Base-by-base conservation (phyloP, 1,284 basidiomycete genomes). In the Malassezia brasiliensis region DNA sequence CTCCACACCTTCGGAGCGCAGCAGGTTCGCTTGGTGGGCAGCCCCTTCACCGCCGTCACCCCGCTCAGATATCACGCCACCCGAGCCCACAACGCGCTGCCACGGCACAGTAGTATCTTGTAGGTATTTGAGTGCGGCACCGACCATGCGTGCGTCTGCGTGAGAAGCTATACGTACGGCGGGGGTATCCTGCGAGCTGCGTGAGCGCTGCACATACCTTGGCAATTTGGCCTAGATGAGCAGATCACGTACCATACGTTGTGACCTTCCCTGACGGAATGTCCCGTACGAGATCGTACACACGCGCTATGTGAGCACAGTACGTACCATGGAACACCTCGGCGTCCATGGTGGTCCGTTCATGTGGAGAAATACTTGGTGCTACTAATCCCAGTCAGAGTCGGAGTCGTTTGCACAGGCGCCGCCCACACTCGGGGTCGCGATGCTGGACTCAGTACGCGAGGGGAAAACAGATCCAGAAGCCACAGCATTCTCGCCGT, bases 21-120 rank as follows among this genome's bases (percentile, higher is more conserved):
- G 49, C 3, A 58, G 34, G 22, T 70, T 53, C 0, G 70, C 72
- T 50, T 74, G 72, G 1, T 64, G 14, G 1, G 49, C 37, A 4
- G 70, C 70, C 3, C 64, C 72, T 2, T 55, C 41, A 1, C 70
- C 72, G 12, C 68, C 68, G 50, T 72, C 70, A 11, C 72, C 72
- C n/a, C 72, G 60, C 20, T 68, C 65, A 6, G 69, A 64, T 47
- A 74, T 72, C 25, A 61, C 56, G 2, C 72, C 72, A 12, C 60
- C 61, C 0, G 72, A 52, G 14, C 59, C 52, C 36, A 74, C 61
- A 22, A 74, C 70, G 9, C 72, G 61, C 36, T 68, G 67, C 68
- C 70, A 71, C 0, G 68, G 70, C 5, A 71, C 64, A 14, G 50
- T 38, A 32, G 57, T 52, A 22, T 61, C 62, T 41, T 64, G 61